These are phyloP conservation scores for Blastobotrys petasosporus DNA, from an alignment of 1,139 yeast species.

Conservation along the genomic window DNA sequence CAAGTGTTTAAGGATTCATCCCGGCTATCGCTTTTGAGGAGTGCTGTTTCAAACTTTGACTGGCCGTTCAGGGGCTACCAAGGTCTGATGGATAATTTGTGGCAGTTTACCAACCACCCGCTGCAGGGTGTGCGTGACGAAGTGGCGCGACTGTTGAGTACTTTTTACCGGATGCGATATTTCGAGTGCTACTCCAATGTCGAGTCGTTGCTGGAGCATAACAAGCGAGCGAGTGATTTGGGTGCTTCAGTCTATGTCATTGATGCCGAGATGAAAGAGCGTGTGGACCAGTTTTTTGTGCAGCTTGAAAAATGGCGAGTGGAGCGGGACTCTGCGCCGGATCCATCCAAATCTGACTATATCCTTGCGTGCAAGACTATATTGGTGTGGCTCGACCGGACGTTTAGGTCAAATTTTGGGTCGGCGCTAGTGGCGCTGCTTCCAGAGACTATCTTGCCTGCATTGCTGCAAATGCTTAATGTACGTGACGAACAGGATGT, in stretches of 20 bases:
- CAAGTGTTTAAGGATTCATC: constrained; percentile 61
- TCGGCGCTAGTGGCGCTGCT: constrained; percentile 30
- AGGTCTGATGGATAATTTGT: constrained; percentile 43
- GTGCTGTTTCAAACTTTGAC: constrained; percentile 49
- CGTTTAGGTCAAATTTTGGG: constrained; percentile 22
- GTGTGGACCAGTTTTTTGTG: constrained; percentile 38
- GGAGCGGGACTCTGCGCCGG: constrained; percentile 21
- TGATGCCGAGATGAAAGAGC: constrained; percentile 26
- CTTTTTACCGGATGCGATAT: constrained; percentile 49
- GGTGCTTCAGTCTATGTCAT: constrained; percentile 32
- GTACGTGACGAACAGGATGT: constrained; percentile 80
- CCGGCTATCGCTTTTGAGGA: constrained; percentile 51
- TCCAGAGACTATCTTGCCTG: constrained; percentile 55
- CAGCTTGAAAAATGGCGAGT: constrained; percentile 43
- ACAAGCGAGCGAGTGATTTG: constrained; percentile 34
- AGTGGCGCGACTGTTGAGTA: constrained; percentile 59
- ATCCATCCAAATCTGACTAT: constrained; percentile 33
- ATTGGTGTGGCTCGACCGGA: constrained; percentile 24
- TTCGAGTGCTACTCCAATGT: constrained; percentile 45
- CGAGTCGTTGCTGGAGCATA: constrained; percentile 40
- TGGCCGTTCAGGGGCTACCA: constrained; percentile 48
- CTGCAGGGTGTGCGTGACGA: constrained; percentile 71
- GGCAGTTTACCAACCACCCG: constrained; percentile 51
- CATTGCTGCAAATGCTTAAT: constrained; percentile 56
- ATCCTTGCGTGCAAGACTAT: constrained; percentile 35